These are phyloP conservation scores for Pleomassaria siparia DNA, from an alignment of 2,329 filamentous ascomycete genomes.

Conservation along the genomic window DNA sequence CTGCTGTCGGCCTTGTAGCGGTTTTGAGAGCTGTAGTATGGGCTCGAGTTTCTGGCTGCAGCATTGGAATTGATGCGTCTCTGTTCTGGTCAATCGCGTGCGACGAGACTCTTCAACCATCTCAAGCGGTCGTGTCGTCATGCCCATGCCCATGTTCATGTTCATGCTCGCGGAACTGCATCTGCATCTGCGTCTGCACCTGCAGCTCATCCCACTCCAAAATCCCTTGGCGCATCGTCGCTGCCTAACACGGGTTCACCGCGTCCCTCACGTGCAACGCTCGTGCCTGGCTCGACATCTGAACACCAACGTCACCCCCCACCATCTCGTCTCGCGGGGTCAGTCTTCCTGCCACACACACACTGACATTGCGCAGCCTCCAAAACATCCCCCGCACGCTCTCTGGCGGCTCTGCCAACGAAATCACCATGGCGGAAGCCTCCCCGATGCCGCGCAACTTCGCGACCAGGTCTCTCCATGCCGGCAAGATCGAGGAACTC, in stretches of 20 bases:
- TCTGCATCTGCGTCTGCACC: not conserved
- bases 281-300: no score
- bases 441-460: conserved; percentile 48
- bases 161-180: not conserved
- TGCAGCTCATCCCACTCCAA: not conserved
- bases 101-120: no score
- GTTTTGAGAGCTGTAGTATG: not conserved
- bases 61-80: not conserved
- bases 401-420: conserved; percentile 48
- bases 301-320: not conserved
- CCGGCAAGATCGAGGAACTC: conserved; percentile 47
- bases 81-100: not conserved
- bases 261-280: not conserved
- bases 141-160: not conserved
- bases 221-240: not conserved
- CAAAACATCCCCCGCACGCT: conserved; percentile 41
- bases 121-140: not conserved
- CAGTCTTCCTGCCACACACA: conserved; percentile 10
- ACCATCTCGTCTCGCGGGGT: not conserved
- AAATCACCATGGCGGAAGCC: conserved; percentile 51
- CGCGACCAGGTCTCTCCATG: conserved; percentile 45
- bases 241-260: not conserved
- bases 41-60: not conserved
- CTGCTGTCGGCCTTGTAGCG: not conserved
- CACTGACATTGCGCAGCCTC: conserved; percentile 20